Base-by-base conservation (phyloP, 148 eudicot genomes). In the Amaranthus hypochondriacus region DNA sequence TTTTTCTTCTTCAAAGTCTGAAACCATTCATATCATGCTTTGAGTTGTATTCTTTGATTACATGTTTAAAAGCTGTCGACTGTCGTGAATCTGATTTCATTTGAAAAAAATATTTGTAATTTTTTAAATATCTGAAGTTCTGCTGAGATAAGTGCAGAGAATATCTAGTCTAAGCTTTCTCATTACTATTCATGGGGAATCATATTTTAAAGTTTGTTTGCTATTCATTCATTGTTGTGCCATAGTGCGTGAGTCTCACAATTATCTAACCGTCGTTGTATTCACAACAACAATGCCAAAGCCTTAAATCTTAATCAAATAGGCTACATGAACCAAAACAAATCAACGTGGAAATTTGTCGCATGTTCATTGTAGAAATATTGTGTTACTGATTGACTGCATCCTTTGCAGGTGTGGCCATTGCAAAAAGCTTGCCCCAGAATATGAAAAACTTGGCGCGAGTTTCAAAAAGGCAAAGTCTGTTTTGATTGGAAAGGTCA, bases 351-450 rank as follows among this genome's bases (percentile, higher is more conserved):
- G 39, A 28, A 28, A 28, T 28, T 72, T 58, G 66, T 11, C 60
- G 71, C 53, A 4, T 42, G 61, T 5, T 71, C 15, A 12, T 28
- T 50, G 58, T 68, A 65, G 46, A n/a, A 58, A 48, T 18, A 51
- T 58, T 10, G 2, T 39, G 11, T 67, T 8, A 62, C 12, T 71
- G 39, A 53, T 39, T 39, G 62, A 5, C 75, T 57, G 70, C 18
- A 61, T 63, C 52, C 62, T 48, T 73, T 48, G 71, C 73, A 95
- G 98, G 98, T 95, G 98, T 82, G 98, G 98, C 9, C 98, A 95
- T 82, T 95, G 98, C 87, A 87, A 95, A 79, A 95, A 85, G 86
- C 97, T 95, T 49, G 97, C 96, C 66, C 98, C 98, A 21, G 98
- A 95, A 73, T 95, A 75, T 75, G 98, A 95, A 75, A 87, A 86